Conservation (phyloP, 352 stramenopile species). For the Phytophthora tubulina region DNA sequence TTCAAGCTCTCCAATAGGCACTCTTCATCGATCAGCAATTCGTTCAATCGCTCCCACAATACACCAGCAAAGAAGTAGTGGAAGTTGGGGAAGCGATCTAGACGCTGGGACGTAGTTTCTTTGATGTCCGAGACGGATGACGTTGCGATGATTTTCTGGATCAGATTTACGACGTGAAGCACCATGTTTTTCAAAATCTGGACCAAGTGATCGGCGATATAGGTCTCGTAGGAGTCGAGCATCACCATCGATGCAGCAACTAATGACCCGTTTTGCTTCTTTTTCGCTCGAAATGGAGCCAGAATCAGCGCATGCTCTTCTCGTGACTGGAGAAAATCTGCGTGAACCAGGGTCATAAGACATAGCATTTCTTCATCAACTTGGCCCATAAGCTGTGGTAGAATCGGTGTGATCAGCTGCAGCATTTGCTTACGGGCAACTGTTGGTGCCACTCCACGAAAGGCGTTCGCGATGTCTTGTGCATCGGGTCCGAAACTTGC, state of each 20-base stretch:
- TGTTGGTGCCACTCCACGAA: slow-evolving; percentile 17
- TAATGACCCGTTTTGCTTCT: slow-evolving; percentile 14
- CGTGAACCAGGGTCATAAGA: slow-evolving; percentile 26
- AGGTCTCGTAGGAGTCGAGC: slow-evolving; percentile 24
- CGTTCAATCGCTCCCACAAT: slow-evolving; percentile 42
- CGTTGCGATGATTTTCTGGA: slow-evolving; percentile 28
- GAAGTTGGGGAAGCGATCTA: slow-evolving; percentile 40
- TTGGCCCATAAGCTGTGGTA: slow-evolving; percentile 23
- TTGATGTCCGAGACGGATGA: not conserved
- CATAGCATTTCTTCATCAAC: slow-evolving; percentile 35
- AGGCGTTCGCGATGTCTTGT: slow-evolving; percentile 36
- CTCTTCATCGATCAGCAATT: slow-evolving; percentile 41
- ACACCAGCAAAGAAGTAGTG: slow-evolving; percentile 38
- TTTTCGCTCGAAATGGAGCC: slow-evolving; percentile 17
- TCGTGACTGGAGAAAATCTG: slow-evolving; percentile 32
- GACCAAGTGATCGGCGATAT: slow-evolving; percentile 28
- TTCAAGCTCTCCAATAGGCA: slow-evolving; percentile 12
- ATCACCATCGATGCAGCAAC: slow-evolving; percentile 36
- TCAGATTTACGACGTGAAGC: slow-evolving; percentile 31
- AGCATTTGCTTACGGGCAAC: slow-evolving; percentile 26
- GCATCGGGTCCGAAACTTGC: slow-evolving; percentile 20
- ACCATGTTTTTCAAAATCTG: slow-evolving; percentile 44
- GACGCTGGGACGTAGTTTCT: not conserved
- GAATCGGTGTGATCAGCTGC: slow-evolving; percentile 24
- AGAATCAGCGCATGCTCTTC: slow-evolving; percentile 39